phyloP scores from a whole-genome alignment of 164 flowering plant species.

The Magnolia officinalis region DNA sequence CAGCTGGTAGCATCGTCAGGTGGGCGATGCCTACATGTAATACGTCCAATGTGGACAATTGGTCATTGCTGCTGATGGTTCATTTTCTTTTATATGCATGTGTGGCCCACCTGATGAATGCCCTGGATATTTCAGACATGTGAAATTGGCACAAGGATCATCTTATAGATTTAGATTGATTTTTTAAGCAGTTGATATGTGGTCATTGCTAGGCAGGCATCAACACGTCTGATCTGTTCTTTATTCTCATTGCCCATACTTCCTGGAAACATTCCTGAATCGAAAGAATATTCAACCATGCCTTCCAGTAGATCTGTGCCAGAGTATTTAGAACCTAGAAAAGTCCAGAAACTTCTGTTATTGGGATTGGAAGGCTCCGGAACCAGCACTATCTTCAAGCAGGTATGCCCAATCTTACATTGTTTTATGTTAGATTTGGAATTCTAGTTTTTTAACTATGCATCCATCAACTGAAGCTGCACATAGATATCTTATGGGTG shows the following conservation, averaged over 20 bases:
- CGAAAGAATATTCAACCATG: slow-evolving; percentile 23
- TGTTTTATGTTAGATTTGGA: neutral
- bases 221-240: slow-evolving; percentile 34
- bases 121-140: too few relatives aligned
- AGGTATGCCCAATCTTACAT: slow-evolving; percentile 19
- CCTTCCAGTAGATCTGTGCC: slow-evolving; percentile 26
- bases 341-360: slow-evolving; percentile 30
- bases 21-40: neutral
- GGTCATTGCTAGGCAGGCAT: slow-evolving; percentile 35
- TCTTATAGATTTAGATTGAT: slow-evolving; percentile 7
- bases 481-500: neutral
- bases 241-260: slow-evolving; percentile 39
- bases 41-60: neutral
- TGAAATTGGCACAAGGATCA: neutral
- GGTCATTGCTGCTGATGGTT: neutral
- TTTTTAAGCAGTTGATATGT: slow-evolving; percentile 18
- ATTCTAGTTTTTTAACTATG: neutral
- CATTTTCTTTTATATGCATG: neutral
- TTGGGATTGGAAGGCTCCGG: slow-evolving; percentile 36
- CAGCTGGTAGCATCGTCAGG: slow-evolving; percentile 1
- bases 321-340: slow-evolving; percentile 28
- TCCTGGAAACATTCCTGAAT: slow-evolving; percentile 7
- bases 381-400: slow-evolving; percentile 41
- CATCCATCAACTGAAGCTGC: neutral
- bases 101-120: neutral